Evolutionary conservation across 805 yeast species (phyloP), one percentile per base, ranked within the genome.

Genomic region (Lipomyces kockii): DNA sequence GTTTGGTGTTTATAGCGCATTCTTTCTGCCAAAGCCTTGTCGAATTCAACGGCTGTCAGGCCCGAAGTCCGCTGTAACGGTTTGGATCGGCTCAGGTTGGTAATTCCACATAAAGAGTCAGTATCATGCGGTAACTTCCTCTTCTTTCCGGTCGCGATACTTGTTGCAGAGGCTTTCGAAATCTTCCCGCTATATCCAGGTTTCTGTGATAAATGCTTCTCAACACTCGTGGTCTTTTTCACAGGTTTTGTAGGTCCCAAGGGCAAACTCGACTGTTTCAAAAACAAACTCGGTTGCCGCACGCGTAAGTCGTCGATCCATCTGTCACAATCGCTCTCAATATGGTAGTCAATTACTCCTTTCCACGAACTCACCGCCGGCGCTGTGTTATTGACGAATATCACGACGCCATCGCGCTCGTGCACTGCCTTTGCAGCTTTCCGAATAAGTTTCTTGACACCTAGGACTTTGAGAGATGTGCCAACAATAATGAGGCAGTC

Each of bases 401-500:
- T 80, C 0, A 92, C 97, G 37, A 84, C 80, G 0, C 98, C 99
- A 25, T 89, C 91, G 49, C 83, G 83, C n/a, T 85, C 88, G 75
- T 90, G 97, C 22, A 93, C 87, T 22, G 85, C 85, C 68, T 84
- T 84, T 58, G 96, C 87, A 69, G 91, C 77, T 27, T 84, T 83
- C 69, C 86, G 85, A 1, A 93, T 97, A 25, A 94, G 81, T 71
- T 85, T 86, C 75, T 87, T 89, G 58, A 95, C 93, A 0, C 99
- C 99, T 71, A 89, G 90, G 12, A 94, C 98, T 79, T 88, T 90
- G 53, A 95, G 81, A 3, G 97, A 91, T 0, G 99, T 95, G 0
- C 99, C 99, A 84, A 91, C 88, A 11, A 94, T 89, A n/a, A 94
- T 79, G 59, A 95, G 82, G 68, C 91, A 76, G 75, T 92, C 97